A percentile compares a stretch with the other conserved stretches of the same genome.
These are phyloP conservation scores for Quercus bicolor DNA, from an alignment of 306 rosid genomes.

Conservation along the genomic window DNA sequence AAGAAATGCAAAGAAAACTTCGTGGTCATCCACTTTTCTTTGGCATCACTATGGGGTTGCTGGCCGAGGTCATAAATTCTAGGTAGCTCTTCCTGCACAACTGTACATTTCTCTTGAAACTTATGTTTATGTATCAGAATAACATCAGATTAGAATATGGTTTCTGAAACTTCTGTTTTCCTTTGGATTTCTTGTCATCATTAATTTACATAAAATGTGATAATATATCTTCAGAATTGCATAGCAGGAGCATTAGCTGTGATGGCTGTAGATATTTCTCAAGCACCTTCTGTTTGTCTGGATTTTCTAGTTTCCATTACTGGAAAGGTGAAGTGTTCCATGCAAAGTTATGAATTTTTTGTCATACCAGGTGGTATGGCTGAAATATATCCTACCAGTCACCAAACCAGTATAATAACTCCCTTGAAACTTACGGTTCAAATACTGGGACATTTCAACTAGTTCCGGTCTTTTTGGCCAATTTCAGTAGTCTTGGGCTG, in stretches of 20 bases:
- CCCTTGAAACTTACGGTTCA: too few relatives aligned
- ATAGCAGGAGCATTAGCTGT: background rate
- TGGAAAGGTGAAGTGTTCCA: constrained; percentile 9
- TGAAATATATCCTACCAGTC: too few relatives aligned
- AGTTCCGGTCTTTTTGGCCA: too few relatives aligned
- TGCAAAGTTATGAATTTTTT: background rate
- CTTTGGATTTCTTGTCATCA: background rate
- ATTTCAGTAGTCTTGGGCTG: too few relatives aligned
- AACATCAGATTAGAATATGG: background rate
- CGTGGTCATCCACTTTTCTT: constrained; percentile 85
- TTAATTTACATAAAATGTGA: background rate
- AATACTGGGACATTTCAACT: too few relatives aligned
- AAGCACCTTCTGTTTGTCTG: background rate
- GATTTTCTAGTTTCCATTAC: constrained; percentile 13
- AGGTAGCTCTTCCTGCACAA: constrained; percentile 55
- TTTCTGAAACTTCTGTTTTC: background rate
- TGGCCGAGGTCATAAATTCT: constrained; percentile 93
- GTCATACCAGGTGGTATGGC: too few relatives aligned
- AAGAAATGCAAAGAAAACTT: constrained; percentile 50
- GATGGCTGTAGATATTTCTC: background rate
- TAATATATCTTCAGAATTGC: background rate
- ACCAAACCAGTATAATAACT: too few relatives aligned
- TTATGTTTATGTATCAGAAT: background rate
- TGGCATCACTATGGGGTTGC: constrained; percentile 93
- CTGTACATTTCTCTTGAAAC: background rate